Evolutionary conservation across 352 stramenopile species (phyloP), one percentile per base, ranked within the genome.

Genomic region (Globisporangium polare): DNA sequence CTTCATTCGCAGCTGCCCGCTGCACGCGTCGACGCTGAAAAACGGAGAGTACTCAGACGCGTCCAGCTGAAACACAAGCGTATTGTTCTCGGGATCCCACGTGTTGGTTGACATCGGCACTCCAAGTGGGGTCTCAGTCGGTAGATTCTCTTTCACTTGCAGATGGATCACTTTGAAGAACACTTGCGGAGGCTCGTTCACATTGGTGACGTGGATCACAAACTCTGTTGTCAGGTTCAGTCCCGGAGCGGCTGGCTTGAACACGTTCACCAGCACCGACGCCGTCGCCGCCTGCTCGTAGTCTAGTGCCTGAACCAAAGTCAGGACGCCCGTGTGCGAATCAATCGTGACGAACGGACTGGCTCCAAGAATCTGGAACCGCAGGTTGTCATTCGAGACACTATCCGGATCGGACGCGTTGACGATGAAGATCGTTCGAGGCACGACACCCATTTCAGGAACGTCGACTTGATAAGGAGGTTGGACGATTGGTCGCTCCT

Each of bases 81-180:
- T 78, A 45, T 84, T 67, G 50, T 86, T 88, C 49, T 88, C 78
- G 8, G 78, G 78, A 42, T 86, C 78, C 76, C 76, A 88, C 2
- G 78, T 56, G 37, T 58, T 67, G 1, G 50, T 41, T n/a, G 58
- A 65, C 24, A 88, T 18, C 5, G 64, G 20, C 13, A 62, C 42
- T 17, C 78, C 78, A 39, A 86, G 54, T 7, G 61, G 45, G 1
- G 60, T 29, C 7, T 58, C 68, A 0, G 31, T 13, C 15, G 20
- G 18, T 3, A 29, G 27, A 17, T 56, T 62, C 35, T 62, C 57
- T 43, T 33, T 56, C 22, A 49, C 29, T 7, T 26, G 22, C 20
- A 62, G 45, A 42, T 10, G 43, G n/a, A 62, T 27, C 15, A 41
- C 33, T 31, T 45, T 62, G n/a, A 31, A 42, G 15, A 47, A 15